Evolutionary conservation across 495 filamentous ascomycete species (phyloP).

Genomic region (Annulohypoxylon moriforme): DNA sequence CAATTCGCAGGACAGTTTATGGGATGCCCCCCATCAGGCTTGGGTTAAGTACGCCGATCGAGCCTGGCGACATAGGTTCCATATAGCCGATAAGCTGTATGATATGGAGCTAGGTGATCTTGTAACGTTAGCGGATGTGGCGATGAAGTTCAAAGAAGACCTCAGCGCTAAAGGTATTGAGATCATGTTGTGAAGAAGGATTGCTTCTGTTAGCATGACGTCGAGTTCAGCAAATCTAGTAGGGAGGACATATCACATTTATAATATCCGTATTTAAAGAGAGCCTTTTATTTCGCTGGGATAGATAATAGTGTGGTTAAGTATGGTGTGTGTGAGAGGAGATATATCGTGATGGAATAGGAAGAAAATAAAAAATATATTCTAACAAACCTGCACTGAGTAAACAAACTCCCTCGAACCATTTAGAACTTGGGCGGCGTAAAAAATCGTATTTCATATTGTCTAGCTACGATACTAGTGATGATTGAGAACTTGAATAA

Average conservation of each 20-base stretch:
- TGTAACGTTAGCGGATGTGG: not conserved
- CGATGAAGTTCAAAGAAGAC: not conserved
- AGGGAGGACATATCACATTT: not conserved
- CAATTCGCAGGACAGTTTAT: not conserved
- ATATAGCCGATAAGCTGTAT: not conserved
- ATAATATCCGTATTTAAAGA: too few relatives aligned
- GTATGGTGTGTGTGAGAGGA: too few relatives aligned
- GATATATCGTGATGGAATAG: too few relatives aligned
- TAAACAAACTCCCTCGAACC: too few relatives aligned
- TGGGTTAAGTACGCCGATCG: not conserved
- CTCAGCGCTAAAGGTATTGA: not conserved
- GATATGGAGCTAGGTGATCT: slow-evolving; percentile 13
- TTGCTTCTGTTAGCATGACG: not conserved
- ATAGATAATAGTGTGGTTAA: too few relatives aligned
- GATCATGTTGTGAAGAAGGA: not conserved
- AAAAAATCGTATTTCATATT: too few relatives aligned
- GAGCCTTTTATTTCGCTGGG: too few relatives aligned
- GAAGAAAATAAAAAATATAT: too few relatives aligned
- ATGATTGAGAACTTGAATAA: not conserved
- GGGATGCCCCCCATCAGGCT: not conserved
- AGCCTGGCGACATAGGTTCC: not conserved
- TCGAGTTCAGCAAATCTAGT: too few relatives aligned
- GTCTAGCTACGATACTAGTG: too few relatives aligned
- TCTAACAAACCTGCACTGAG: too few relatives aligned
- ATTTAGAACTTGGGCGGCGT: too few relatives aligned